phyloP scores from a whole-genome alignment of 2,329 filamentous ascomycete genomes.

The Fusarium sulawesiense region DNA sequence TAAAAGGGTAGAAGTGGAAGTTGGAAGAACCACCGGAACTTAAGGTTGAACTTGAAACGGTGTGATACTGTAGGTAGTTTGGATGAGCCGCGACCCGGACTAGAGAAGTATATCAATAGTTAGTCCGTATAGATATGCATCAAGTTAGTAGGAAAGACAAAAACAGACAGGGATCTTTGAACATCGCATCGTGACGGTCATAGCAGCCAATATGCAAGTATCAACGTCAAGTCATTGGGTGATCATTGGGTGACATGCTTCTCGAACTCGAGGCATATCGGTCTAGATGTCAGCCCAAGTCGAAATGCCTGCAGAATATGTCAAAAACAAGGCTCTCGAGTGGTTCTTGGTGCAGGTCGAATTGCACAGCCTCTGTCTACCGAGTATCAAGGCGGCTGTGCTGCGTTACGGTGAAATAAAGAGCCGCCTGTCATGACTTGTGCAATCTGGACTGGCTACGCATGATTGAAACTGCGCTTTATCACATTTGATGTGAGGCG shows the following conservation, averaged over 20 bases:
- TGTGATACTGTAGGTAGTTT: neutral
- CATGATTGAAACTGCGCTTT: constrained; percentile 24
- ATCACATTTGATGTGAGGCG: constrained; percentile 4
- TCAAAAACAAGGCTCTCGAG: constrained; percentile 5
- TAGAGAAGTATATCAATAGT: neutral
- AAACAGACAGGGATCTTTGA: constrained; percentile 9
- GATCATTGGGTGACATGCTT: constrained; percentile 6
- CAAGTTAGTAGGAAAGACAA: neutral
- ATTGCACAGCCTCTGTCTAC: constrained; percentile 24
- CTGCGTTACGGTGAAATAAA: constrained; percentile 14
- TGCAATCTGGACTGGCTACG: constrained; percentile 18
- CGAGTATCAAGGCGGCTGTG: constrained; percentile 18
- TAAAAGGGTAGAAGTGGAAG: neutral
- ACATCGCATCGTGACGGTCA: constrained; percentile 19
- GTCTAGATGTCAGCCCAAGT: constrained; percentile 10
- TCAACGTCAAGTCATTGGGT: constrained; percentile 20
- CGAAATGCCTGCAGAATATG: neutral
- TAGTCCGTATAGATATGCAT: neutral
- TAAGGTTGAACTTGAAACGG: constrained; percentile 1
- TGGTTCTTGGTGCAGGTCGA: constrained; percentile 1
- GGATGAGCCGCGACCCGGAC: neutral
- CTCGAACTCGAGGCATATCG: constrained; percentile 22
- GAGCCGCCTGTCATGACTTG: constrained; percentile 20
- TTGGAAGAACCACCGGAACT: neutral
- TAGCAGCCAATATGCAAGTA: constrained; percentile 24